A percentile compares a stretch with the other conserved stretches of the same genome.
Conservation (phyloP, 441 rosid species). For the Aleurites moluccanus region DNA sequence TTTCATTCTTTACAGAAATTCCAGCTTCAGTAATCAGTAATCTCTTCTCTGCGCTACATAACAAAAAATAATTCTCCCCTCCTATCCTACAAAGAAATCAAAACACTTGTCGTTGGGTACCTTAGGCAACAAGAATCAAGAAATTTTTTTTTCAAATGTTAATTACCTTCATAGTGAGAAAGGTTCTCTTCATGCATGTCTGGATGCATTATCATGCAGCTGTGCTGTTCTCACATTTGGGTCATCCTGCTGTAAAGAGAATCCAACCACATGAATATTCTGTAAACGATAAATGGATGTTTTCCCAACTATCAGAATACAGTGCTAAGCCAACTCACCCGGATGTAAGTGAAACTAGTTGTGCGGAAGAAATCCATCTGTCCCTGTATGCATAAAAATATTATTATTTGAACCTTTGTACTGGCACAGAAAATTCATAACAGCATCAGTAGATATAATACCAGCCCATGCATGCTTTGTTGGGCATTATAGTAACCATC, state of each 20-base stretch:
- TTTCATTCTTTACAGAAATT: slow-evolving; percentile 29
- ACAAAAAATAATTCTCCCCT: slow-evolving; percentile 2
- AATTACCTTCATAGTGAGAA: slow-evolving; percentile 14
- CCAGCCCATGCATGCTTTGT: slow-evolving; percentile 83
- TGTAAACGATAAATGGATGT: not conserved
- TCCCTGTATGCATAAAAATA: slow-evolving; percentile 42
- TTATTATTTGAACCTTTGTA: slow-evolving; percentile 6
- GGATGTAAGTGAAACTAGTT: slow-evolving; percentile 53
- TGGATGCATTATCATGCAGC: slow-evolving; percentile 69
- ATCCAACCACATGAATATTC: slow-evolving; percentile 4
- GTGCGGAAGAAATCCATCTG: slow-evolving; percentile 78
- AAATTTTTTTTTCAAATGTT: not conserved
- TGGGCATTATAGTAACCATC: slow-evolving; percentile 66
- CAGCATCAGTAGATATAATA: slow-evolving; percentile 27
- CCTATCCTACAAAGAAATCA: slow-evolving; percentile 15
- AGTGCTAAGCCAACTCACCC: slow-evolving; percentile 45
- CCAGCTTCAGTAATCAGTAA: not conserved
- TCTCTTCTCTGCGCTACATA: slow-evolving; percentile 1
- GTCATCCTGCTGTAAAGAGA: slow-evolving; percentile 54
- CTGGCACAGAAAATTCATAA: not conserved
- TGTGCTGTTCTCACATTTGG: slow-evolving; percentile 75
- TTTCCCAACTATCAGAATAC: slow-evolving; percentile 5
- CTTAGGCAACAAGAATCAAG: not conserved
- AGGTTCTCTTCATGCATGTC: slow-evolving; percentile 48
- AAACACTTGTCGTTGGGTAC: not conserved